A percentile compares a stretch with the other conserved stretches of the same genome.
Evolutionary conservation across 2,329 filamentous ascomycete genomes (phyloP).

Genomic region (Colletotrichum sp.): DNA sequence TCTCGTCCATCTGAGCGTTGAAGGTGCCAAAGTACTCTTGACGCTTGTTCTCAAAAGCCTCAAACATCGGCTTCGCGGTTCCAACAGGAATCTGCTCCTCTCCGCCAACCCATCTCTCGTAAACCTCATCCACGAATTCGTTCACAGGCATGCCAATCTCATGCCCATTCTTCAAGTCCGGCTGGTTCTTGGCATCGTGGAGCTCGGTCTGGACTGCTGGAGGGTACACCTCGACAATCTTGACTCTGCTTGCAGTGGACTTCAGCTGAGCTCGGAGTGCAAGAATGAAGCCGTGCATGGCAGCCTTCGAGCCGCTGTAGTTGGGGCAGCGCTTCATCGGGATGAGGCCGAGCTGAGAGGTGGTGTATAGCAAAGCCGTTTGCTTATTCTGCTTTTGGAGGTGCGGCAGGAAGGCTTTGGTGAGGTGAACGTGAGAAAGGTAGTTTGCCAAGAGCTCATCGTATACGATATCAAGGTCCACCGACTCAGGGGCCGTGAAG

Average conservation of each 20-base stretch:
- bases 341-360: conserved; percentile 18
- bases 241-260: conserved; percentile 8
- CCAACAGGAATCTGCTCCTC: conserved; percentile 37
- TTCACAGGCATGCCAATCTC: conserved; percentile 38
- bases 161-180: not conserved
- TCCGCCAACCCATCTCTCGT: conserved; percentile 41
- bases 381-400: conserved; percentile 19
- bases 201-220: conserved; percentile 29
- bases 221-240: conserved; percentile 31
- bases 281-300: conserved; percentile 29
- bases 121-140: conserved; percentile 50
- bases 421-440: conserved; percentile 30
- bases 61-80: not conserved
- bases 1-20: not conserved
- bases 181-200: not conserved
- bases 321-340: conserved; percentile 24
- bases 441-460: conserved; percentile 32
- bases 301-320: conserved; percentile 32
- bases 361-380: conserved; percentile 24
- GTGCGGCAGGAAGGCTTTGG: conserved; percentile 31
- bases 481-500: conserved; percentile 34
- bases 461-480: conserved; percentile 34
- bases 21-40: not conserved
- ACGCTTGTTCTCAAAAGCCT: not conserved
- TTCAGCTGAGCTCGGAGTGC: conserved; percentile 23